Evolutionary conservation across 768 basidiomycete species (phyloP), one percentile per base, ranked within the genome.

Genomic region (Fibroporia radiculosa): DNA sequence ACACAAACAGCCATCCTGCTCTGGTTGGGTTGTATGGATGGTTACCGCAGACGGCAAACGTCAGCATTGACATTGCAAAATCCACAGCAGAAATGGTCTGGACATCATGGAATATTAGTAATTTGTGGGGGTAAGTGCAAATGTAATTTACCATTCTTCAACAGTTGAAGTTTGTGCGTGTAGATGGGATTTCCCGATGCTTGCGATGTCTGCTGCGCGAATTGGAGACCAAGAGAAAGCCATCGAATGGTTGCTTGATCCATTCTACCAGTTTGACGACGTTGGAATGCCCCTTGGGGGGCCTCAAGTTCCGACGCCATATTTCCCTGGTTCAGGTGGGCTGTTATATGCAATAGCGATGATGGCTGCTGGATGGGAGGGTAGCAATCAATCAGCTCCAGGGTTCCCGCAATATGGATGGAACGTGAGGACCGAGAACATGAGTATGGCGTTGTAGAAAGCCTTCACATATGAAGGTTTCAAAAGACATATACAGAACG

Each of bases 161-260:
- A n/a, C n/a, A 35, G 47, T 16, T 16, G 22, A 24, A 27, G 31
- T 34, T 20, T 31, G 32, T 13, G n/a, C 10, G 3, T 39, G 29
- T 47, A 76, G 76, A 27, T 80, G 77, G 78, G 78, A 79, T 54
- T 79, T 78, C 50, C 75, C 76, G 0, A 73, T 78, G 71, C 69
- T 79, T 2, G 77, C 77, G 0, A 78, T 80, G 74, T 75, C 73
- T 1, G 77, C 78, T 10, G 77, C 77, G 16, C 65, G 77, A 2
- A 72, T 72, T 35, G 72, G 73, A 4, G 62, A 77, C 24, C 55
- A 65, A 4, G 68, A 70, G 29, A 61, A 72, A 50, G 78, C 77
- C 0, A 51, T 80, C 4, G 71, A 75, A 22, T 79, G 73, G 73
- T 61, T 78, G 16, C 62, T 80, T 6, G 62, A 77, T 50, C 73